Evolutionary conservation across 257 asterid genomes (phyloP).

Genomic region (Gynochthodes officinalis): DNA sequence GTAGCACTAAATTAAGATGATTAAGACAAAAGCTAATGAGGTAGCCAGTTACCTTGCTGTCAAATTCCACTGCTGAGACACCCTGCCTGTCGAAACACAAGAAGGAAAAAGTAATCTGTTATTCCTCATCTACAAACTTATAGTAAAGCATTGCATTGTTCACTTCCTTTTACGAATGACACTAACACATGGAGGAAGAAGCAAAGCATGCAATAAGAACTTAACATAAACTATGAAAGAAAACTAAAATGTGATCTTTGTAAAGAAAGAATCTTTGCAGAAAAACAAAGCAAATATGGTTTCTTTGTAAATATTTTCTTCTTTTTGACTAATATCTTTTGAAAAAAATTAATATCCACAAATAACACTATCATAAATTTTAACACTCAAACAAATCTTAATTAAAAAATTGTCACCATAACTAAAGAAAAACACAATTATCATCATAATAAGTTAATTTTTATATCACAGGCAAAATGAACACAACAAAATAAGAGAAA

Average conservation of each 20-base stretch:
- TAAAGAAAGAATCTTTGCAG: constrained; percentile 9
- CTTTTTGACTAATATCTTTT: too few species aligned
- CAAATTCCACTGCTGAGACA: constrained; percentile 78
- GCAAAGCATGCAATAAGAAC: neutral
- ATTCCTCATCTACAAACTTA: neutral
- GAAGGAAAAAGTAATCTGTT: neutral
- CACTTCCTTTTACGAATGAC: neutral
- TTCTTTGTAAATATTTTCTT: too few species aligned
- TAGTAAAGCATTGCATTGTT: neutral
- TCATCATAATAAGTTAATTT: too few species aligned
- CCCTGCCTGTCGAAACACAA: constrained; percentile 52
- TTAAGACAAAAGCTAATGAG: constrained; percentile 12
- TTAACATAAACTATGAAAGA: neutral
- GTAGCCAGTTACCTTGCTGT: constrained; percentile 59
- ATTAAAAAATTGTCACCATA: neutral
- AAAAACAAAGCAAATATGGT: neutral
- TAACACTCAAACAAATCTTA: neutral
- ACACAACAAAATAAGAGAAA: too few species aligned
- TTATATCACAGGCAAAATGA: neutral
- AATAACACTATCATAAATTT: neutral
- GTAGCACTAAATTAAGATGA: neutral
- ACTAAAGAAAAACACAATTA: neutral
- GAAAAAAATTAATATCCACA: neutral
- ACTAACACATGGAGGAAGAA: neutral
- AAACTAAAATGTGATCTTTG: too few species aligned